phyloP scores from a whole-genome alignment of 164 flowering plant species.

The Kingdonia uniflora region DNA sequence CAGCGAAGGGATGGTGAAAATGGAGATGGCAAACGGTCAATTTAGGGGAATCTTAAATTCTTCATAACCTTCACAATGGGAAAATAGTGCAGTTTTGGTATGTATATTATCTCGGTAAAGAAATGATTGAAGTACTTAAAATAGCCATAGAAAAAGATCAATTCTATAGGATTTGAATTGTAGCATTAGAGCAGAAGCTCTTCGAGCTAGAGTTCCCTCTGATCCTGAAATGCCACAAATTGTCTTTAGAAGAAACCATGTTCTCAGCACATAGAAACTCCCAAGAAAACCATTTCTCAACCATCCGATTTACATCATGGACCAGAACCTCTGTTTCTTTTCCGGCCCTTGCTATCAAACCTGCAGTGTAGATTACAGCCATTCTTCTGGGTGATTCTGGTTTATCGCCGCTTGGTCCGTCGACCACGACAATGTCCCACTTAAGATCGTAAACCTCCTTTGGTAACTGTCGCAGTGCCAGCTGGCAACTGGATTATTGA shows the following conservation, averaged over 20 bases:
- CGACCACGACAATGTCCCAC: conserved; percentile 83
- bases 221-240: conserved; percentile 70
- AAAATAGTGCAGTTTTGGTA: too few relatives aligned
- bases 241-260: conserved; percentile 72
- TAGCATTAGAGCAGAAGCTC: conserved; percentile 37
- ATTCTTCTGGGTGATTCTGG: conserved; percentile 75
- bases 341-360: conserved; percentile 56
- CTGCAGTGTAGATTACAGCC: conserved; percentile 68
- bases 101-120: too few relatives aligned
- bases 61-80: too few relatives aligned
- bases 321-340: conserved; percentile 53
- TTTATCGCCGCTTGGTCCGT: conserved; percentile 61
- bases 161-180: conserved; percentile 15
- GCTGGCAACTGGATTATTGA: conserved; percentile 35
- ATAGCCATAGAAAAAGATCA: neutral
- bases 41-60: too few relatives aligned
- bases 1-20: too few relatives aligned
- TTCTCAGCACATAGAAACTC: conserved; percentile 84
- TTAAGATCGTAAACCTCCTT: conserved; percentile 35
- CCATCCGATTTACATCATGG: conserved; percentile 63
- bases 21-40: too few relatives aligned
- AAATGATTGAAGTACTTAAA: too few relatives aligned
- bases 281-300: conserved; percentile 93
- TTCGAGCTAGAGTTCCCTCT: conserved; percentile 26
- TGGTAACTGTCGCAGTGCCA: conserved; percentile 53